A percentile compares a stretch with the other conserved stretches of the same genome.
Conservation (phyloP, 2,329 filamentous ascomycete genomes). For the Ilyonectria destructans region DNA sequence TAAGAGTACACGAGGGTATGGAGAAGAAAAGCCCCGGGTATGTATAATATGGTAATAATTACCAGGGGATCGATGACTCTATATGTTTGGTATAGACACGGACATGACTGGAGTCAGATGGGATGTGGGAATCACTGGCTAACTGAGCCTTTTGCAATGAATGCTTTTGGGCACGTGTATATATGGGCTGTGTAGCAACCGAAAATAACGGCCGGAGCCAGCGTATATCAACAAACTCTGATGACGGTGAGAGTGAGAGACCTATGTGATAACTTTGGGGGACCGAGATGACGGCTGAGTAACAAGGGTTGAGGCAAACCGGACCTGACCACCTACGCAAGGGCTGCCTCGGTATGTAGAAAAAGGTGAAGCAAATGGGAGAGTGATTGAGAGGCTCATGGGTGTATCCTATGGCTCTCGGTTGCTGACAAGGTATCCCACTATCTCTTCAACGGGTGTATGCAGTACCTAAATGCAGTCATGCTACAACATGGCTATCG, state of each 20-base stretch:
- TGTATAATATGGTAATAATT: conserved; percentile 40
- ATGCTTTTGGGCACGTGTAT: conserved; percentile 9
- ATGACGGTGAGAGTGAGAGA: neutral
- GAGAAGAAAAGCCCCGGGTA: conserved; percentile 19
- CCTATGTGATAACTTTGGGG: neutral
- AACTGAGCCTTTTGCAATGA: conserved; percentile 16
- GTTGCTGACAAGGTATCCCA: neutral
- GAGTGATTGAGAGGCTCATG: neutral
- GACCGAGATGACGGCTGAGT: neutral
- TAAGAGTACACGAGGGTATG: neutral
- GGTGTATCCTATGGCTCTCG: neutral
- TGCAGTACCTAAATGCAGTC: neutral
- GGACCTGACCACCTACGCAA: neutral
- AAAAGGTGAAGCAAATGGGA: neutral
- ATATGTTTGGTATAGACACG: conserved; percentile 30
- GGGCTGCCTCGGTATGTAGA: neutral
- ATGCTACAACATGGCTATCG: neutral
- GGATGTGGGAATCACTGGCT: conserved; percentile 11
- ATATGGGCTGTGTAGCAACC: conserved; percentile 1
- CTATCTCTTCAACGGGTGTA: neutral
- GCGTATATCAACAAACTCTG: neutral
- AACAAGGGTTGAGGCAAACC: neutral
- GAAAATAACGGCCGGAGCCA: conserved; percentile 4
- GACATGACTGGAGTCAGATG: conserved; percentile 35
- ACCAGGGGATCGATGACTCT: conserved; percentile 14